These are phyloP conservation scores for Rhipidocladum racemiflorum DNA, from an alignment of 176 grass and related monocot genomes.

Conservation along the genomic window DNA sequence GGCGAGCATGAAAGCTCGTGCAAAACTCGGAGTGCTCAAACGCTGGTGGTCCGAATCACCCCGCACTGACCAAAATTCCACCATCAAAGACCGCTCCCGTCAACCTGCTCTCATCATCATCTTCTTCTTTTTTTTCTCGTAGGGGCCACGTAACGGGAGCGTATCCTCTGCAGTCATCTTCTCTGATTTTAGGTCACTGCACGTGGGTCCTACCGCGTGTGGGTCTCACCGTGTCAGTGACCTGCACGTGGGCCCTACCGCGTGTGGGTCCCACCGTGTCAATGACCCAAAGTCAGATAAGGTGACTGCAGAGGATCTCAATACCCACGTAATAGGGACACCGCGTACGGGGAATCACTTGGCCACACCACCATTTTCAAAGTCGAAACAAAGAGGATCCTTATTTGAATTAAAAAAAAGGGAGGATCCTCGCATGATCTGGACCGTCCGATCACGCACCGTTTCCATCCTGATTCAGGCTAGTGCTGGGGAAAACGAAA, in stretches of 20 bases:
- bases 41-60: background rate
- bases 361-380: background rate
- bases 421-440: background rate
- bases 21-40: background rate
- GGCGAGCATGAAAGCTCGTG: background rate
- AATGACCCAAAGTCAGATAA: too few relatives aligned
- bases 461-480: background rate
- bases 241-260: too few relatives aligned
- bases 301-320: too few relatives aligned
- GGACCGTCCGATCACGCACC: background rate
- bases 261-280: too few relatives aligned
- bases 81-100: constrained; percentile 27
- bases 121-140: background rate
- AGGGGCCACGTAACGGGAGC: background rate
- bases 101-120: background rate
- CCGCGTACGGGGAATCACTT: too few relatives aligned
- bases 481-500: background rate
- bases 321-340: too few relatives aligned
- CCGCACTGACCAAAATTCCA: background rate
- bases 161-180: too few relatives aligned
- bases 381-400: background rate
- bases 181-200: too few relatives aligned
- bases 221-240: too few relatives aligned
- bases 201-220: too few relatives aligned
- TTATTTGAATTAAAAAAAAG: background rate